Evolutionary conservation across 495 filamentous ascomycete genomes (phyloP), one percentile per base, ranked within the genome.

Genomic region (Penicillium riverlandense): DNA sequence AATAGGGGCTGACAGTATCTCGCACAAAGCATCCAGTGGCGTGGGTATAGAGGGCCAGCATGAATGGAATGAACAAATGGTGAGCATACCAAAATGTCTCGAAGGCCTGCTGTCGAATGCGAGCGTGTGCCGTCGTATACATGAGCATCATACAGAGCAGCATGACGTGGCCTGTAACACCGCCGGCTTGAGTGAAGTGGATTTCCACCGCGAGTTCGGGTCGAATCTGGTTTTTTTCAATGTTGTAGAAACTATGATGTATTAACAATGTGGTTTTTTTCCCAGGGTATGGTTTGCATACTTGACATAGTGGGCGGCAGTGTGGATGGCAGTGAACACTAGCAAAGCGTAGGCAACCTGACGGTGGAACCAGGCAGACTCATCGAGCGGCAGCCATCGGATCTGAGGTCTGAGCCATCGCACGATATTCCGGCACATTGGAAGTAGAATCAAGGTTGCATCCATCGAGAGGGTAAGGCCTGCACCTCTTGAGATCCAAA

Each of bases 41-140:
- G 64, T 99, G 92, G 22, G 92, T 97, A 55, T 99, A 99, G 37
- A 97, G 78, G 12, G 76, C 88, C 34, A 99, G 75, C 58, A 96
- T 69, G 68, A 99, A 99, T 11, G 94, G 90, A 49, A 99, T 85
- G 59, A 96, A 96, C 8, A 99, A 78, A 52, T 99, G 94, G 63
- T 99, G 92, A 9, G 88, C 95, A 65, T 99, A 99, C 92, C 91
- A 97, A 59, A 99, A 99, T 1, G 91, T 91, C 66, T 99, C 92
- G 63, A 86, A 99, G 2, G 86, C 94, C 58, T 99, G 92, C 60
- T 97, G 88, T 40, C 92, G 85, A 53, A 99, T 97, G 51, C 85
- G 85, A 53, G 82, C 76, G 57, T 99, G 92, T 4, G 92, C 85
- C 7, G 94, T 95, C 13, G 92, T 99, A 64, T 92, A 99, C 79